Percentiles rank a stretch among this genome's conserved stretches.
Conservation (phyloP, 2,329 filamentous ascomycete genomes). For the Hymenoscyphus scutula region DNA sequence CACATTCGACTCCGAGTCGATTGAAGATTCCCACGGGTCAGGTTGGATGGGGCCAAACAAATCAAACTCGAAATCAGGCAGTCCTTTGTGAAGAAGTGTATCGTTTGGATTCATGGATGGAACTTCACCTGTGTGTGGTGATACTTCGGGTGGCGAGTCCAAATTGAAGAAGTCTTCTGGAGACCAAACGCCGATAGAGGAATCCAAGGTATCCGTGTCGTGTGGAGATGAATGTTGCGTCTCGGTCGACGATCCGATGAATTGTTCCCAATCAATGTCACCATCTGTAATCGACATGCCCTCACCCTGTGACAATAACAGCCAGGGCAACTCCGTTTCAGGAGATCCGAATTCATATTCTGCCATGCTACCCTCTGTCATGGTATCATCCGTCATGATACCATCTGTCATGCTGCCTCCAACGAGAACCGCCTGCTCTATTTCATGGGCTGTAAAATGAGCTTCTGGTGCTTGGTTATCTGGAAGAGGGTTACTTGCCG, state of each 20-base stretch:
- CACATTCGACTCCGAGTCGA: background rate
- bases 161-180: background rate
- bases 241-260: background rate
- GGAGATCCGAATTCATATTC: background rate
- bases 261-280: background rate
- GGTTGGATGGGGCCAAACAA: background rate
- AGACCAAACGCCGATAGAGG: background rate
- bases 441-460: conserved; percentile 13
- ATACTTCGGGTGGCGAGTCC: background rate
- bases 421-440: conserved; percentile 7
- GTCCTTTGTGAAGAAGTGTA: background rate
- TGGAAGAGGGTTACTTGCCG: conserved; percentile 12
- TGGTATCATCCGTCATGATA: too few relatives aligned
- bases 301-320: background rate
- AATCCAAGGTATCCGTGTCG: background rate
- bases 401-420: conserved; percentile 4
- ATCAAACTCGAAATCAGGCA: background rate
- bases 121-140: background rate
- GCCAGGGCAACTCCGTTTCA: background rate
- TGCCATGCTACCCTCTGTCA: background rate
- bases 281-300: background rate
- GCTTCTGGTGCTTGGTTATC: conserved; percentile 11
- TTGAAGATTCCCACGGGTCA: background rate
- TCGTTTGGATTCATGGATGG: background rate
- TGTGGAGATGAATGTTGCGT: background rate